Conservation (phyloP, 1,284 basidiomycete genomes). For the Xanthoconium separans region DNA sequence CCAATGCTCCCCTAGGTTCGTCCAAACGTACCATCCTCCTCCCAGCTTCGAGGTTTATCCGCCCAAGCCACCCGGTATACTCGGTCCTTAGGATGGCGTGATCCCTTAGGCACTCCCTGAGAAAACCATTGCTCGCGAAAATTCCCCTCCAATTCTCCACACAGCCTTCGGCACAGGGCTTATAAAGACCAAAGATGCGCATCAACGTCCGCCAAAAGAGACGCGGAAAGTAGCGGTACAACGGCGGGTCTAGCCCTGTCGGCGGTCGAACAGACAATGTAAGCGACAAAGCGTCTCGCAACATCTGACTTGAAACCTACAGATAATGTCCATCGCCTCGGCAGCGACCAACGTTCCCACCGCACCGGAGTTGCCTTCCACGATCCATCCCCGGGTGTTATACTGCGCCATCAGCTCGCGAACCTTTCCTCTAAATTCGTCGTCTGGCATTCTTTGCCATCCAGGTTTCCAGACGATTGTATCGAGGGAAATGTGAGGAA, state of each 20-base stretch:
- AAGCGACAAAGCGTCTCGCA: background rate
- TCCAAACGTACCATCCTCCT: slow-evolving; percentile 47
- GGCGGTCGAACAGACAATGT: background rate
- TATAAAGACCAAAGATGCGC: slow-evolving; percentile 42
- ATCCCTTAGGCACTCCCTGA: slow-evolving; percentile 55
- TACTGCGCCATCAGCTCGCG: slow-evolving; percentile 28
- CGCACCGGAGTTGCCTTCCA: slow-evolving; percentile 46
- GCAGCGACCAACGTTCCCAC: slow-evolving; percentile 36
- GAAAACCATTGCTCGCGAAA: slow-evolving; percentile 52
- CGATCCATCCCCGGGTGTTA: slow-evolving; percentile 43
- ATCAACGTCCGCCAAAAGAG: slow-evolving; percentile 50
- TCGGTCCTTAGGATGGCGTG: slow-evolving; percentile 36
- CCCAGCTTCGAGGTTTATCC: slow-evolving; percentile 23
- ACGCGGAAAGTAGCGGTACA: slow-evolving; percentile 57
- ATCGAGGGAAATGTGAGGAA: slow-evolving; percentile 49
- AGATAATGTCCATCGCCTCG: slow-evolving; percentile 56
- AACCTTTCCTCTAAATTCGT: slow-evolving; percentile 41
- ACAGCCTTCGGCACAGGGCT: slow-evolving; percentile 54
- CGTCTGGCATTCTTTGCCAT: slow-evolving; percentile 38
- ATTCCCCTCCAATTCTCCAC: slow-evolving; percentile 42
- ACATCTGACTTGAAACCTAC: slow-evolving; percentile 39
- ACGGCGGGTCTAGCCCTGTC: slow-evolving; percentile 64
- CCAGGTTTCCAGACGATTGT: slow-evolving; percentile 47
- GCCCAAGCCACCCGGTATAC: slow-evolving; percentile 27
- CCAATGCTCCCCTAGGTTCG: slow-evolving; percentile 39